Evolutionary conservation across 805 yeast species (phyloP).

Genomic region (Ascoidea rubescens): DNA sequence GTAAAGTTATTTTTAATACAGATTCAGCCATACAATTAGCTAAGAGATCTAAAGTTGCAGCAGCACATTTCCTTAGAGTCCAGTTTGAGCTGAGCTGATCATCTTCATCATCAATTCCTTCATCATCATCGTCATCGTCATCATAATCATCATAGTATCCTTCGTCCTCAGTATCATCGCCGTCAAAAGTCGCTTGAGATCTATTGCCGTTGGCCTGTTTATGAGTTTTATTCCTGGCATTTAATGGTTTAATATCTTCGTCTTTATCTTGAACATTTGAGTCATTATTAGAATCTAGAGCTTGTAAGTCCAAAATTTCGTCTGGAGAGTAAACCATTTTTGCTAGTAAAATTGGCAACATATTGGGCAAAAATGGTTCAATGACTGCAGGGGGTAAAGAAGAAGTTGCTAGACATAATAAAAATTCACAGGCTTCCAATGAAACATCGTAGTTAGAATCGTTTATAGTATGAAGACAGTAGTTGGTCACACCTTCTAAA

Average conservation of each 20-base stretch:
- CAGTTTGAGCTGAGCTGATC: slow-evolving; percentile 62
- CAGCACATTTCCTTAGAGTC: slow-evolving; percentile 88
- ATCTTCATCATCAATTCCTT: slow-evolving; percentile 62
- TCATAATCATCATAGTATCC: slow-evolving; percentile 20
- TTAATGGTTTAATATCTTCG: slow-evolving; percentile 78
- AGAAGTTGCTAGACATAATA: slow-evolving; percentile 59
- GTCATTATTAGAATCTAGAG: slow-evolving; percentile 61
- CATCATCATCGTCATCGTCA: slow-evolving; percentile 44
- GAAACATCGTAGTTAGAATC: slow-evolving; percentile 60
- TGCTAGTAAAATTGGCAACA: slow-evolving; percentile 65
- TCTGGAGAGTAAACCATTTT: slow-evolving; percentile 84
- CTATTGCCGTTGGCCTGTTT: slow-evolving; percentile 10
- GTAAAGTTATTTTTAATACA: slow-evolving; percentile 56
- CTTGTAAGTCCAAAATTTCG: slow-evolving; percentile 51
- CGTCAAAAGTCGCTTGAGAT: slow-evolving; percentile 5
- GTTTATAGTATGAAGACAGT: slow-evolving; percentile 67
- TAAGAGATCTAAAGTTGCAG: slow-evolving; percentile 79
- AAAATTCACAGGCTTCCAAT: slow-evolving; percentile 85
- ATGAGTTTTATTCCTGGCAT: slow-evolving; percentile 48
- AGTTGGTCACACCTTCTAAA: slow-evolving; percentile 73
- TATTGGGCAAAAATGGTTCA: slow-evolving; percentile 39
- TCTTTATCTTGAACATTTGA: slow-evolving; percentile 67
- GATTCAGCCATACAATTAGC: slow-evolving; percentile 55
- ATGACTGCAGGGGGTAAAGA: slow-evolving; percentile 40
- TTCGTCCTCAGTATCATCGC: slow-evolving; percentile 12